A percentile compares a stretch with the other conserved stretches of the same genome.
Conservation (phyloP, 805 yeast genomes). For the Metschnikowia gruessii region DNA sequence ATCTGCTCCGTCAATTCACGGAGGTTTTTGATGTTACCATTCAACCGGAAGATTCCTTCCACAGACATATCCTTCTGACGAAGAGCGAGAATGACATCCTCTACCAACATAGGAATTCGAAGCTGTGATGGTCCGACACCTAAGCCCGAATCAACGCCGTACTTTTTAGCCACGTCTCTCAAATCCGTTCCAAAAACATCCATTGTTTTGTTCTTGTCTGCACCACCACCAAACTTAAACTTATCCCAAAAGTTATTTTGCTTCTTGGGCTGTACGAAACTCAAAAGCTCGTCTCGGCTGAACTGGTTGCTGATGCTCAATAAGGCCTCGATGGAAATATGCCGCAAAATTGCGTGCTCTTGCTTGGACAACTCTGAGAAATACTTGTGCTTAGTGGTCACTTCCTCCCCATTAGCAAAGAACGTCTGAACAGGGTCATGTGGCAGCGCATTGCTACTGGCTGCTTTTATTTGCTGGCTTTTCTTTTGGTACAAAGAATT, state of each 20-base stretch:
- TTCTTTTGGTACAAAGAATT: conserved; percentile 42
- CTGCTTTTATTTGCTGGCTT: conserved; percentile 25
- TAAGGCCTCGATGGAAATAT: conserved; percentile 55
- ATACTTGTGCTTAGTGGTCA: conserved; percentile 33
- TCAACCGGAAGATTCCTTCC: conserved; percentile 94
- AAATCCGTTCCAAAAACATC: conserved; percentile 78
- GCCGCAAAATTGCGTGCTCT: conserved; percentile 59
- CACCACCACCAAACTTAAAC: conserved; percentile 37
- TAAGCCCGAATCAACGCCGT: conserved; percentile 78
- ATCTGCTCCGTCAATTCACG: conserved; percentile 70
- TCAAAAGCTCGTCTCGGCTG: conserved; percentile 36
- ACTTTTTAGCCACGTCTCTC: conserved; percentile 61
- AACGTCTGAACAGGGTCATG: conserved; percentile 11
- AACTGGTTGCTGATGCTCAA: conserved; percentile 29
- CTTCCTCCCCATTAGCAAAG: not conserved
- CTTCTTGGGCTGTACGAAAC: conserved; percentile 43
- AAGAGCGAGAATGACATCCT: conserved; percentile 79
- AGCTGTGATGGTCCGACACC: conserved; percentile 82
- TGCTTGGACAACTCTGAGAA: conserved; percentile 60
- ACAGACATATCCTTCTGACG: conserved; percentile 90
- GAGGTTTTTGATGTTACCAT: conserved; percentile 86
- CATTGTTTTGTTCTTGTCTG: conserved; percentile 26
- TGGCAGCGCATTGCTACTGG: conserved; percentile 11
- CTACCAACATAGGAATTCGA: conserved; percentile 80
- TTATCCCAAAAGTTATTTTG: conserved; percentile 53